A percentile compares a stretch with the other conserved stretches of the same genome.
Evolutionary conservation across 148 eudicot species (phyloP).

Genomic region (Limonium bicolor): DNA sequence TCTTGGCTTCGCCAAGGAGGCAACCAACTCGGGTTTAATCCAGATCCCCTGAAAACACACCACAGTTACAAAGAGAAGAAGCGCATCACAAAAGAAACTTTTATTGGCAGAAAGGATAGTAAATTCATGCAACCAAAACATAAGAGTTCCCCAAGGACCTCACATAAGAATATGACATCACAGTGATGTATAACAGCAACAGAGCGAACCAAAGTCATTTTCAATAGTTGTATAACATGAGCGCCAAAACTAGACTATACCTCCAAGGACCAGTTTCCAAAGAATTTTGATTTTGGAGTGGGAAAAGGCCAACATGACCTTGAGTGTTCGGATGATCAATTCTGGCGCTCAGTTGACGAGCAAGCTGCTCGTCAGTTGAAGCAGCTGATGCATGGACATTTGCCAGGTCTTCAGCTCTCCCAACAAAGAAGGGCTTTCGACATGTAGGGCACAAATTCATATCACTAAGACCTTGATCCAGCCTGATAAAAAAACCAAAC

Average conservation of each 20-base stretch:
- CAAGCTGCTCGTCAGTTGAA: constrained; percentile 80
- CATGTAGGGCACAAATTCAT: constrained; percentile 94
- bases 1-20: constrained; percentile 53
- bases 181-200: background rate
- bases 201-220: background rate
- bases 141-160: too few species aligned
- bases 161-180: too few species aligned
- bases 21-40: constrained; percentile 61
- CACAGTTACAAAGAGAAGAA: background rate
- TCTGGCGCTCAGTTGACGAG: constrained; percentile 63
- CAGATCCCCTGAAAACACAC: constrained; percentile 36
- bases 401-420: constrained; percentile 42
- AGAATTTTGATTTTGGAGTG: constrained; percentile 40
- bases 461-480: constrained; percentile 82
- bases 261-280: constrained; percentile 63
- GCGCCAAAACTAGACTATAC: constrained; percentile 12
- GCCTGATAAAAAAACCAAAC: constrained; percentile 63
- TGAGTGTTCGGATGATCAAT: constrained; percentile 39
- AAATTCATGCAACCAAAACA: background rate
- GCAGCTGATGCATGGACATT: constrained; percentile 25
- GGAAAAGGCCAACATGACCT: constrained; percentile 42
- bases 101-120: background rate
- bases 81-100: background rate
- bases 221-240: background rate
- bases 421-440: constrained; percentile 85